Evolutionary conservation across 148 eudicot genomes (phyloP), one percentile per base, ranked within the genome.

Genomic region (Hydrangea macrophylla): DNA sequence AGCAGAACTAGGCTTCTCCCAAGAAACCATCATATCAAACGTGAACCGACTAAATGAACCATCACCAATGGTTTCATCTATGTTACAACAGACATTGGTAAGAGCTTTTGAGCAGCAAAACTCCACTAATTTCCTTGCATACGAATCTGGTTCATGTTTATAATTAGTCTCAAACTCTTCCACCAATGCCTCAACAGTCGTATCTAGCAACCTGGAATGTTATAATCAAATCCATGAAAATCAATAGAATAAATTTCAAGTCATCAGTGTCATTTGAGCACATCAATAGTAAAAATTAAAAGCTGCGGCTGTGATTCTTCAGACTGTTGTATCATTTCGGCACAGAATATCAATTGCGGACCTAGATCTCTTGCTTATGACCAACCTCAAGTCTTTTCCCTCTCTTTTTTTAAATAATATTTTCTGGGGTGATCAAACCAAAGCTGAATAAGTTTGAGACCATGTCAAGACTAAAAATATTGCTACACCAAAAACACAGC

Each of bases 1-100:
- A 5, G 23, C 48, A 2, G 80, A 78, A 70, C 55, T 77, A 60
- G 97, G 97, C 66, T 51, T 82, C 70, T 94, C 88, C 98, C 97
- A 94, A 58, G 98, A 96, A 20, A 88, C 88, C 98, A 94, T 94
- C 88, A 94, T 87, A 73, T 88, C 96, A 31, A 88, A 94, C 5
- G 98, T 90, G 70, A 94, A 76, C 56, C 96, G 96, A 69, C 85
- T 86, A 67, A 86, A 90, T 0, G 82, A 81, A 9, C 79, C 83
- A 78, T 83, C 84, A 55, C 71, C 70, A 7, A 88, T 81, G 36
- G 69, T 70, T 66, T 81, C 88, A 60, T 79, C 76, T 36, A 77
- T 68, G 24, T 74, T 67, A 50, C 70, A 64, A 57, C 90, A 81
- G 55, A 76, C 61, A 20, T 74, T 75, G 22, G 58, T 72, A 1